These are phyloP conservation scores for Ceratocystiopsis brevicomis DNA, from an alignment of 2,329 filamentous ascomycete species.

Conservation along the genomic window DNA sequence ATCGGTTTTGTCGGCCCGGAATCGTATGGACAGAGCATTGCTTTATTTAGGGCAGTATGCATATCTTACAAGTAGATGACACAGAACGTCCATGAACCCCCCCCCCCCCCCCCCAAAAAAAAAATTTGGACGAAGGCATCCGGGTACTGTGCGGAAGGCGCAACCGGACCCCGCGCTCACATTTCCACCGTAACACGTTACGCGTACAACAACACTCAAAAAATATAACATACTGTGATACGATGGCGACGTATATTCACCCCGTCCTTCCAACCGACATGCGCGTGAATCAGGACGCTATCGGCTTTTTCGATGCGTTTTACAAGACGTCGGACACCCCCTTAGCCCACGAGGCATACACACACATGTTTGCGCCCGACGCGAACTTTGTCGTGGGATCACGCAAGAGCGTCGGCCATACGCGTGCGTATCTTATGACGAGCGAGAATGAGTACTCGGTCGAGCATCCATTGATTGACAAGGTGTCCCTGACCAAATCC, in stretches of 20 bases:
- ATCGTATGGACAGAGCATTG: too few relatives aligned
- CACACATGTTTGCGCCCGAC: constrained; percentile 12
- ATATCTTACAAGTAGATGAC: too few relatives aligned
- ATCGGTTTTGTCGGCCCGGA: too few relatives aligned
- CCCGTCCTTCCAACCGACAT: constrained; percentile 5
- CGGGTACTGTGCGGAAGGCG: too few relatives aligned
- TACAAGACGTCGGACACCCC: constrained; percentile 16
- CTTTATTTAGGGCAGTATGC: too few relatives aligned
- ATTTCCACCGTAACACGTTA: too few relatives aligned
- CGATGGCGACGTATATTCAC: constrained; percentile 3
- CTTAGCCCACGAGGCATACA: constrained; percentile 14
- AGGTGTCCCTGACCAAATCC: background rate
- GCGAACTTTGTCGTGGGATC: constrained; percentile 16
- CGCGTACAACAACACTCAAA: too few relatives aligned
- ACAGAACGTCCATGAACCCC: too few relatives aligned
- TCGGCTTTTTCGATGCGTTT: constrained; percentile 14
- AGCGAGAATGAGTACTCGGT: background rate
- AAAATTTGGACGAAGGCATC: too few relatives aligned
- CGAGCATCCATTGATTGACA: too few relatives aligned
- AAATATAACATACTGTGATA: background rate
- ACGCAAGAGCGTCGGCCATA: constrained; percentile 10
- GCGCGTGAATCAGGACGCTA: constrained; percentile 10
- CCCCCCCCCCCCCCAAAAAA: too few relatives aligned
- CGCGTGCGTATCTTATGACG: constrained; percentile 8
- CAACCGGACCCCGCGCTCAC: too few relatives aligned